These are phyloP conservation scores for Fraxinus velutina DNA, from an alignment of 305 asterid species.

Conservation along the genomic window DNA sequence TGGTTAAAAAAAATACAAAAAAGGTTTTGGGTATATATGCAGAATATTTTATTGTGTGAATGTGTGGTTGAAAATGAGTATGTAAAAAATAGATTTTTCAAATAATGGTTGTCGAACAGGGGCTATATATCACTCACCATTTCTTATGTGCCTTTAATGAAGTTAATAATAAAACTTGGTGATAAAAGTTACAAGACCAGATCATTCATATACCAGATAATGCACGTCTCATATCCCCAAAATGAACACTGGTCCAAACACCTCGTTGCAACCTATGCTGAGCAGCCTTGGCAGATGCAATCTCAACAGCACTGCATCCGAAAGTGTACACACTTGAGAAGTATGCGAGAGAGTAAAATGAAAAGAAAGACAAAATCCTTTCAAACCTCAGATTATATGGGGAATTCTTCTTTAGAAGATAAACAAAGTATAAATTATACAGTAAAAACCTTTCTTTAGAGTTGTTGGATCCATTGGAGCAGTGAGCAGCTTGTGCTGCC, in stretches of 20 bases:
- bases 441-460: slow-evolving; percentile 50
- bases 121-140: slow-evolving; percentile 4
- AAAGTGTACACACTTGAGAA: slow-evolving; percentile 5
- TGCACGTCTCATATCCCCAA: slow-evolving; percentile 88
- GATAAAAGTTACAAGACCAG: slow-evolving; percentile 8
- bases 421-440: not conserved
- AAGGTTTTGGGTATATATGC: not conserved
- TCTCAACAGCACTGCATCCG: slow-evolving; percentile 52
- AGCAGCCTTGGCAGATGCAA: slow-evolving; percentile 87
- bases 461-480: slow-evolving; percentile 39
- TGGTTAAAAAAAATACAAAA: not conserved
- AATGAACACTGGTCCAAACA: slow-evolving; percentile 79
- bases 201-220: slow-evolving; percentile 49
- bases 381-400: not conserved
- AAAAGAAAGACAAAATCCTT: slow-evolving; percentile 10
- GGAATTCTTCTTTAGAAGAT: slow-evolving; percentile 4
- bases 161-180: slow-evolving; percentile 6
- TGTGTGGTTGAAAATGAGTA: not conserved
- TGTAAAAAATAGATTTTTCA: no score
- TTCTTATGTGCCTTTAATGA: slow-evolving; percentile 12
- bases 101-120: not conserved
- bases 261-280: slow-evolving; percentile 81
- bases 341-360: not conserved
- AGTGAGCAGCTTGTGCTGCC: slow-evolving; percentile 81
- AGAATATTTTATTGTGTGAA: not conserved